Base-by-base conservation (phyloP, 768 basidiomycete species). In the Podaxis rugospora region DNA sequence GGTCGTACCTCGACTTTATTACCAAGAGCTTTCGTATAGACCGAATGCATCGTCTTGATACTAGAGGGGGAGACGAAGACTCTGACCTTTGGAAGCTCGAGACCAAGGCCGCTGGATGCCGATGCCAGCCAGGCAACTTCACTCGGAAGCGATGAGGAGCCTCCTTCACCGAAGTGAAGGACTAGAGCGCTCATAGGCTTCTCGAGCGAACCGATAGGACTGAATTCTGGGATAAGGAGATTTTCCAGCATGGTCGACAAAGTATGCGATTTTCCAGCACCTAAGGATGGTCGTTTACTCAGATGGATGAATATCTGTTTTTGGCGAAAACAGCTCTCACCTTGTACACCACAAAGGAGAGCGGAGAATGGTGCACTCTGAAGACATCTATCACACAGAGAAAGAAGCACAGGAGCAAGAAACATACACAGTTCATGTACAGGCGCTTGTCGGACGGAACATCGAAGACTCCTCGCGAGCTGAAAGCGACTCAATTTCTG, bases 301-400 rank as follows among this genome's bases (percentile, higher is more conserved):
- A 61, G 44, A 36, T 4, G 25, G 23, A 16, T 23, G 10, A 32
- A 3, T 18, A 21, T 1, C 42, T 18, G 32, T 52, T 27, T 11
- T 44, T 50, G n/a, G 32, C n/a, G 25, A 54, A 5, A 37, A 21
- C 13, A 5, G 16, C 5, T 47, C 63, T 23, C 52, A 75, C 78
- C 80, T 74, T 90, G 89, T 0, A 89, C 88, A 0, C 89, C 89
- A 55, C 89, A 91, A 2, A 90, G 80, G n/a, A 90, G 66, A 0
- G 88, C 85, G 0, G 89, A 90, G 66, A 89, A 87, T 0, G 89
- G 89, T 0, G 89, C 78, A 66, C 89, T 90, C 89, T 89, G 61
- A 2, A 14, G 9, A n/a, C 16, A 59, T 58, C 28, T 58, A 32
- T 32, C 27, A 37, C 16, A 42, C 7, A 27, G 27, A 7, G 21